Evolutionary conservation across 2,329 filamentous ascomycete species (phyloP), one percentile per base, ranked within the genome.

Genomic region (Arthrocladium fulminans): DNA sequence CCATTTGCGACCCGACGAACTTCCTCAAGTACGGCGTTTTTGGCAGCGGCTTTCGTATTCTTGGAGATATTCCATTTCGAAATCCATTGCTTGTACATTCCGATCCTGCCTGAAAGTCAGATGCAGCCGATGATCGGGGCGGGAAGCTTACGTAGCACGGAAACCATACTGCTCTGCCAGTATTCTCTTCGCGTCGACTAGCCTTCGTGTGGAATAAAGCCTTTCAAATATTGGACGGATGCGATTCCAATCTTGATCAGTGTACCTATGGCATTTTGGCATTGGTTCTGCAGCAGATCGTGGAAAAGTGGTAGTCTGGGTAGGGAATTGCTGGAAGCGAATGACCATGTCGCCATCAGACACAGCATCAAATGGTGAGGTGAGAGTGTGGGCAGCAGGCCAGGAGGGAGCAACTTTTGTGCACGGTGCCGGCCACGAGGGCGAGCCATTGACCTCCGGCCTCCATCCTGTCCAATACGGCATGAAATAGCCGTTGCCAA

Each of bases 211-310:
- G 13, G 22, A 22, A 15, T 22, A 39, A 17, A 22, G 12, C 12
- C 22, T 15, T 19, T 20, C 37, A 19, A 39, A 39, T 12, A 15
- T 7, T 12, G 37, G 37, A 22, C 37, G 37, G 12, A 39, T 20
- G 15, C 37, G 13, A 13, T 39, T 19, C 37, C 37, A 39, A 5
- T 39, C 37, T 39, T 17, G 15, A 13, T 39, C 37, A 13, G n/a
- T 39, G 19, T 39, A 39, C 37, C 12, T 17, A 12, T 22, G 37
- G 22, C 37, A 19, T 22, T 22, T 17, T 15, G 42, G 38, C 22
- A 15, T 38, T 19, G 20, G 15, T 20, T 46, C n/a, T 22, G 48
- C n/a, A 30, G 39, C 20, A 52, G n/a, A n/a, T n/a, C n/a, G n/a
- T n/a, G n/a, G n/a, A n/a, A n/a, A n/a, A n/a, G n/a, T n/a, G n/a